Evolutionary conservation across 2,329 filamentous ascomycete genomes (phyloP), one percentile per base, ranked within the genome.

Genomic region (Samsoniella hepiali): DNA sequence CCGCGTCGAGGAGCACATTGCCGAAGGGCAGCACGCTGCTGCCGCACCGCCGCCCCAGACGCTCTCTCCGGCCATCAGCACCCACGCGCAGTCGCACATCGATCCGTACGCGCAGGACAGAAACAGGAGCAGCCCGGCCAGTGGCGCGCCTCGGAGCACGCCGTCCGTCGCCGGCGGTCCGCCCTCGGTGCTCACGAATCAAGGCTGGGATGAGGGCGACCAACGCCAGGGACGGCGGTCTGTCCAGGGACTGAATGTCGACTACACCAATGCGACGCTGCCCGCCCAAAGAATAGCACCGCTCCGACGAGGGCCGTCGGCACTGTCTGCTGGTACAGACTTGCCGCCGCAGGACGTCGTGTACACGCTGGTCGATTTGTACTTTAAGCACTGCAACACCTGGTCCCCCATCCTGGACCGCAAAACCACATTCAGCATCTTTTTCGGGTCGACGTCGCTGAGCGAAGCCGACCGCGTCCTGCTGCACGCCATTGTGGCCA

Each of bases 301-400:
- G 8, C 29, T 61, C 5, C 67, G 68, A 15, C 70, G 67, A 49
- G 70, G 72, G 9, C 68, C 71, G 1, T 73, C 73, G 0, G 67
- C 73, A 7, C 66, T 75, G n/a, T 71, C 74, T 17, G 74, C 74
- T 71, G 82, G 69, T 67, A 77, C 69, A 70, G 76, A 86, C 60
- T 79, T 87, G 1, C 85, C 85, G 2, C 83, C 85, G 0, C 84
- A 86, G 65, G 84, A 87, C 66, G 76, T 87, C 13, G 72, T 87
- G 3, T 87, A 86, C 65, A 82, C 81, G 2, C 74, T 88, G 2
- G 83, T 85, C 17, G 84, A 87, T 65, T 74, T 87, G 8, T 88
- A 85, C 72, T 87, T 88, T 75, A 86, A 85, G 68, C 84, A 88
- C 70, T 83, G 85, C 70, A 87, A 87, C 67, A 84, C 84, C 0